These are phyloP conservation scores for Jatropha curcas DNA, from an alignment of 345 rosid genomes.

Conservation along the genomic window DNA sequence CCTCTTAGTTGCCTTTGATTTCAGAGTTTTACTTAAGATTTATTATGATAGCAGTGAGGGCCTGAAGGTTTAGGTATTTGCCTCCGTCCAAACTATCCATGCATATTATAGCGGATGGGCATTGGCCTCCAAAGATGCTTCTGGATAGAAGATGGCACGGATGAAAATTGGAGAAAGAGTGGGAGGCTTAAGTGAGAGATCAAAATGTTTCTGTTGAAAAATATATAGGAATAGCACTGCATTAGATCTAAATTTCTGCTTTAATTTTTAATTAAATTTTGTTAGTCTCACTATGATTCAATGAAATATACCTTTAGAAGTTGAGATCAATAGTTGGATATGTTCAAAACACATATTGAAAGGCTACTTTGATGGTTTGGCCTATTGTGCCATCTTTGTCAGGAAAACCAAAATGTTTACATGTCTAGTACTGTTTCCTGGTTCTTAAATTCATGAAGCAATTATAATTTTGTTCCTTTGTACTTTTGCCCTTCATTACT, in stretches of 20 bases:
- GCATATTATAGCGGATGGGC: too few relatives aligned
- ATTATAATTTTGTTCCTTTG: neutral
- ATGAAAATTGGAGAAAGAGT: too few relatives aligned
- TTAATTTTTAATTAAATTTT: neutral
- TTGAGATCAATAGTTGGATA: neutral
- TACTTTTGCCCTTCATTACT: neutral
- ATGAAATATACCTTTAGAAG: neutral
- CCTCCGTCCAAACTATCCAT: too few relatives aligned
- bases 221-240: neutral
- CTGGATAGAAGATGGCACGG: too few relatives aligned
- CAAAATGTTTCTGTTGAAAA: too few relatives aligned
- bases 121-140: too few relatives aligned
- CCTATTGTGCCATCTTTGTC: neutral
- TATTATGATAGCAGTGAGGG: neutral
- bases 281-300: neutral
- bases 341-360: neutral
- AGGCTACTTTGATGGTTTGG: neutral
- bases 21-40: neutral
- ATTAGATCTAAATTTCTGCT: neutral
- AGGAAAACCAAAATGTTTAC: neutral
- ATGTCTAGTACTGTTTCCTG: neutral
- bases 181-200: too few relatives aligned
- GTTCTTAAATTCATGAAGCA: neutral
- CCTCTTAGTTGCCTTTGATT: neutral
- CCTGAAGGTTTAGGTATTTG: too few relatives aligned